Conservation (phyloP, 139 green algal species). For the Chlamydomonas urium region DNA sequence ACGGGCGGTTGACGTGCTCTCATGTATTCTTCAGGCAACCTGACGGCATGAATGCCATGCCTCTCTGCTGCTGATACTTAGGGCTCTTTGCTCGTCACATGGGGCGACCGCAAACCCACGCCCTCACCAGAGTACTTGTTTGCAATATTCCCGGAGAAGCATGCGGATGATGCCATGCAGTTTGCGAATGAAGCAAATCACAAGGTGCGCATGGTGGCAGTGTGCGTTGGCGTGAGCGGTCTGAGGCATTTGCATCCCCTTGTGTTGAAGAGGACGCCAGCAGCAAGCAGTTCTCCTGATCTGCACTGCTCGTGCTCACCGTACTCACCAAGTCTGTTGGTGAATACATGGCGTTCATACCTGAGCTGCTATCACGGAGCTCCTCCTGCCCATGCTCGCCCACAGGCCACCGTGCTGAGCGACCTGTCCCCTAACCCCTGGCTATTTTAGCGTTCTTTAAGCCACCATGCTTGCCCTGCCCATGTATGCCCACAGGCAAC, state of each 20-base stretch:
- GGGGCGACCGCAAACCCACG: constrained; percentile 12
- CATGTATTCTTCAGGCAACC: neutral
- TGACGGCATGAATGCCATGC: neutral
- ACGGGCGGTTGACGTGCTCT: neutral
- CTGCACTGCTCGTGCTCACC: too few relatives aligned
- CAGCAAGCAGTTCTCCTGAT: too few relatives aligned
- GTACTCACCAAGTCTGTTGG: neutral
- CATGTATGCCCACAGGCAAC: neutral
- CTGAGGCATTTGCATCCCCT: neutral
- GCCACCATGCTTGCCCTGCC: neutral
- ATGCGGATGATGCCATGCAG: constrained; percentile 9
- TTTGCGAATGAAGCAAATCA: constrained; percentile 4
- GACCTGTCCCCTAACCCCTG: neutral
- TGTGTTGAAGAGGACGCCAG: too few relatives aligned
- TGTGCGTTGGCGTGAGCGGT: neutral
- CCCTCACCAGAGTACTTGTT: constrained; percentile 21
- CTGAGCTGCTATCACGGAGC: neutral
- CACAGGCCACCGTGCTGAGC: neutral
- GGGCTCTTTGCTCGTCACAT: constrained; percentile 14
- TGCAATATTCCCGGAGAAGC: constrained; percentile 8
- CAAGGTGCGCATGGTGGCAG: neutral
- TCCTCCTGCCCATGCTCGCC: neutral
- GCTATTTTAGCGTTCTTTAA: neutral
- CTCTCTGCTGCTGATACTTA: neutral
- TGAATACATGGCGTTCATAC: neutral